Evolutionary conservation across 495 filamentous ascomycete species (phyloP), one percentile per base, ranked within the genome.

Genomic region (Stereocaulon alpinum): DNA sequence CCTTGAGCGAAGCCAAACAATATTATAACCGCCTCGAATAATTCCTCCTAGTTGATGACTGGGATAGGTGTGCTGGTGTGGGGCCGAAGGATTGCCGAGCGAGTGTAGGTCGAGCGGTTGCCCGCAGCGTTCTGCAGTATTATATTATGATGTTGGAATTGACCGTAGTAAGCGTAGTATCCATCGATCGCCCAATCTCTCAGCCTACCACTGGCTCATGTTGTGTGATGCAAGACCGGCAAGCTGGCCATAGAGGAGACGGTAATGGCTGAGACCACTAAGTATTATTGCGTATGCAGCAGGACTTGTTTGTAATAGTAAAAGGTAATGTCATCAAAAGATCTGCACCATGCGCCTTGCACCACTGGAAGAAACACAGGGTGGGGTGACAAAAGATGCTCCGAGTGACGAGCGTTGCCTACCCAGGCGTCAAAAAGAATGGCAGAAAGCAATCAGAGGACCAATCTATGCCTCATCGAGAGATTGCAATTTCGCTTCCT

Each of bases 361-460:
- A 41, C n/a, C 37, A 32, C 22, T 17, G 24, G 17, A 15, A 27
- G 37, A 30, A 15, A 37, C 12, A 24, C 47, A 51, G 54, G 60
- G 45, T 56, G 53, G 60, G 60, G 53, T 50, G 60, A 51, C 27
- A 24, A 62, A 58, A 43, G 45, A 29, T 51, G 40, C 54, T 62
- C 41, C 60, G 54, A 53, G 49, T 6, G 22, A 37, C 40, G 27
- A 56, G 27, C 60, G 60, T 32, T 62, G 54, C 55, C 54, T 49
- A 56, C 7, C 58, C 52, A 29, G 60, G 7, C 41, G 50, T 15
- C 2, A 17, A n/a, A 42, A 32, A 2, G 22, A 24, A 30, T 40
- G 24, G 48, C 48, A 52, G 11, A 58, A 12, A 48, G 56, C 56
- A 47, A 7, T n/a, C 45, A 53, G 45, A 42, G n/a, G 34, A 15